Base-by-base conservation (phyloP, 139 green algal genomes). In the Diplosphaera chodatii region DNA sequence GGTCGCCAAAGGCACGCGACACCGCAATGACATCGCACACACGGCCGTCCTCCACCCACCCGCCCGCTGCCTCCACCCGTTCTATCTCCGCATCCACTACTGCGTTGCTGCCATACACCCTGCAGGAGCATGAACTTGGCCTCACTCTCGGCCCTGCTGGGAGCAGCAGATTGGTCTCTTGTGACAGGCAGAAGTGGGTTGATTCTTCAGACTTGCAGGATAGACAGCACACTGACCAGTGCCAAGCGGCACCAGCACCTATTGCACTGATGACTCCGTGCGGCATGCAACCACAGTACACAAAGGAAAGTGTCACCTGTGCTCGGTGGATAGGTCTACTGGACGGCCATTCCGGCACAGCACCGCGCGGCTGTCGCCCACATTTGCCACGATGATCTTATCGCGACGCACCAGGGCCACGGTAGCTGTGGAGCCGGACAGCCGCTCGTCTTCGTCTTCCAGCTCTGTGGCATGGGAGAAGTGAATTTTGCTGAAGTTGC, bases 1-100 rank as follows among this genome's bases (percentile, higher is more conserved):
- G 66, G 72, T 94, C 89, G 0, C 89, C 89, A 83, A 94, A 95
- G 1, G 89, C 85, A 5, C 89, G 77, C 59, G 77, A 86, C 6
- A 94, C 89, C 1, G 89, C 89, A 27, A 94, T 80, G 59, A 92
- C 70, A 40, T 90, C 89, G 40, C 88, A 90, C n/a, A 94, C 89
- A 22, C 88, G 72, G 73, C 89, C 85, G 28, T 90, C 80, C 32
- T 81, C 74, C 37, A 90, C 71, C 84, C 84, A 91, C 27, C 86
- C 86, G 0, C 86, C 86, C 13, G 33, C 77, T 3, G 41, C 34
- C 62, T 87, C 64, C 1, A 91, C 73, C 20, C 86, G 64, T 8
- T 71, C 31, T 28, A 78, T 82, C 59, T 91, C 86, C 31, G 77
- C 31, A 25, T 68, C 29, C 59, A 84, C 82, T 21, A 31, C 63